Evolutionary conservation across 2,329 filamentous ascomycete species (phyloP).

Genomic region (Huntiella omanensis): DNA sequence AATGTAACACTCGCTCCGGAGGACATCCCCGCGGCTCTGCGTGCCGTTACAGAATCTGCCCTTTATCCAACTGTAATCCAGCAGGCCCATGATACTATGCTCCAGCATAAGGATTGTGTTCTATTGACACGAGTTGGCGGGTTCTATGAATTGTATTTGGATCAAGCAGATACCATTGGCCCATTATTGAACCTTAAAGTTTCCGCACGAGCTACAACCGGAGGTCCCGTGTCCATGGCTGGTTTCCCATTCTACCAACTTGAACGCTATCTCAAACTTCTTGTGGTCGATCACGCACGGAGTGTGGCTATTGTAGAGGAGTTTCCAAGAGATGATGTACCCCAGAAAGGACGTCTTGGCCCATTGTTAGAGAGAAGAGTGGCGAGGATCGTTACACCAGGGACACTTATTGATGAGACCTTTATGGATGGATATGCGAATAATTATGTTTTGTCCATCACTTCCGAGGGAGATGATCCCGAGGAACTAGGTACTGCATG

Average conservation of each 20-base stretch:
- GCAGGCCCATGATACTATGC: slow-evolving; percentile 77
- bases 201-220: slow-evolving; percentile 58
- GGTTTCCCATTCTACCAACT: slow-evolving; percentile 89
- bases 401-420: slow-evolving; percentile 90
- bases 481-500: slow-evolving; percentile 58
- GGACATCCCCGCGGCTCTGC: too few species aligned
- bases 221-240: slow-evolving; percentile 71
- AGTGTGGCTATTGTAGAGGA: slow-evolving; percentile 93
- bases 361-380: slow-evolving; percentile 38
- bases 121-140: slow-evolving; percentile 80
- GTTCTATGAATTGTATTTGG: slow-evolving; percentile 96
- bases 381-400: slow-evolving; percentile 75
- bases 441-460: slow-evolving; percentile 76
- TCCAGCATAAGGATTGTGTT: slow-evolving; percentile 77
- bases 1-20: too few species aligned
- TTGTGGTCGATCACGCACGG: slow-evolving; percentile 78
- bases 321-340: slow-evolving; percentile 40
- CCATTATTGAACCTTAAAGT: slow-evolving; percentile 78
- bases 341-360: slow-evolving; percentile 17
- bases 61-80: slow-evolving; percentile 74
- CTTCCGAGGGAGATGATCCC: slow-evolving; percentile 24
- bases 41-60: slow-evolving; percentile 21
- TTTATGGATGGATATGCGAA: slow-evolving; percentile 91
- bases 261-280: slow-evolving; percentile 76
- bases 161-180: slow-evolving; percentile 79